Conservation (phyloP, 2,329 filamentous ascomycete genomes). For the Juglanconis juglandina region DNA sequence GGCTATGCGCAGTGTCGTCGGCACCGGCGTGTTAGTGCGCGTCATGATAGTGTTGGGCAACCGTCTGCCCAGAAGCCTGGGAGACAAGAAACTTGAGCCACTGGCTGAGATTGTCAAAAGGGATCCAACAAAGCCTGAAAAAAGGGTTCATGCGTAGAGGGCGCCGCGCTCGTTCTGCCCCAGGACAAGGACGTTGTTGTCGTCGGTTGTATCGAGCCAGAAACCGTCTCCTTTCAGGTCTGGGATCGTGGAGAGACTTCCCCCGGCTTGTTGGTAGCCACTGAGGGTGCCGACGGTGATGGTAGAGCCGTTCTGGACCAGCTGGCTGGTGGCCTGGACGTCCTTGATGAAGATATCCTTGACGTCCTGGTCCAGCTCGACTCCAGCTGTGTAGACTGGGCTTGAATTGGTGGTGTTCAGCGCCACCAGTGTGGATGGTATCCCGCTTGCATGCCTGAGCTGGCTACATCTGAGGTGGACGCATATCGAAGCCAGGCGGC, state of each 20-base stretch:
- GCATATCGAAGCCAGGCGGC: constrained; percentile 65
- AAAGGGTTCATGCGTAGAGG: constrained; percentile 43
- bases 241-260: constrained; percentile 28
- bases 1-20: constrained; percentile 56
- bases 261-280: constrained; percentile 37
- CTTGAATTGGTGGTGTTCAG: constrained; percentile 52
- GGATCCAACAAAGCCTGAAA: too few relatives aligned
- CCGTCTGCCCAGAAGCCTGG: constrained; percentile 46
- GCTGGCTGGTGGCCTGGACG: constrained; percentile 29
- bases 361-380: constrained; percentile 57
- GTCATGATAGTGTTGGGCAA: constrained; percentile 56
- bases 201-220: constrained; percentile 49
- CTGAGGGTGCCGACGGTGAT: constrained; percentile 49
- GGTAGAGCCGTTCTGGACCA: constrained; percentile 22
- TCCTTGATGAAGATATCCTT: constrained; percentile 52
- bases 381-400: constrained; percentile 57
- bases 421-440: constrained; percentile 48
- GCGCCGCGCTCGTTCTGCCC: constrained; percentile 65
- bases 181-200: constrained; percentile 50
- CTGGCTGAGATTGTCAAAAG: too few relatives aligned
- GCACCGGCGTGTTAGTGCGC: constrained; percentile 49
- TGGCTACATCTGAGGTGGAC: constrained; percentile 33
- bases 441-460: constrained; percentile 28
- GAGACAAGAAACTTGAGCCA: too few relatives aligned
- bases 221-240: constrained; percentile 57